Percentiles rank a stretch among this genome's conserved stretches.
Conservation (phyloP, 768 basidiomycete genomes). For the Collybiopsis confluens region DNA sequence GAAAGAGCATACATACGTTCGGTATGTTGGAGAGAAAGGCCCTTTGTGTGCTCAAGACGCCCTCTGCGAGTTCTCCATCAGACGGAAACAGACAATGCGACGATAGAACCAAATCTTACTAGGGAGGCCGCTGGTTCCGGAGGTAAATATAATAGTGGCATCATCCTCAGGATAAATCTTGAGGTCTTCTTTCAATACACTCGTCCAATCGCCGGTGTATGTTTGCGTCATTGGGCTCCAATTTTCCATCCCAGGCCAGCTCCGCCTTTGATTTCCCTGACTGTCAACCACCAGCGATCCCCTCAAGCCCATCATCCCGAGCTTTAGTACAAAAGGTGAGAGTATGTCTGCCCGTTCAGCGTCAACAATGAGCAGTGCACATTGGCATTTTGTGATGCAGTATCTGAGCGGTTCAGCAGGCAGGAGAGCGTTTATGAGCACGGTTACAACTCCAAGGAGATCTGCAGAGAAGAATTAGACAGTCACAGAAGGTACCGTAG, state of each 20-base stretch:
- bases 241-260: slow-evolving; percentile 36
- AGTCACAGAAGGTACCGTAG: slow-evolving; percentile 9
- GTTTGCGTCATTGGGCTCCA: slow-evolving; percentile 31
- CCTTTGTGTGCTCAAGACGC: slow-evolving; percentile 50
- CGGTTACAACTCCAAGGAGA: slow-evolving; percentile 45
- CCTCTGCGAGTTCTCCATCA: slow-evolving; percentile 28
- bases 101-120: neutral
- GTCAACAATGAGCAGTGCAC: slow-evolving; percentile 43
- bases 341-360: slow-evolving; percentile 39
- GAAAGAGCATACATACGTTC: slow-evolving; percentile 30
- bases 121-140: slow-evolving; percentile 28
- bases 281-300: slow-evolving; percentile 39
- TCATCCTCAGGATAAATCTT: slow-evolving; percentile 41
- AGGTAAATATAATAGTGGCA: slow-evolving; percentile 50
- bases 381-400: slow-evolving; percentile 40
- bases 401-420: slow-evolving; percentile 36
- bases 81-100: neutral
- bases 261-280: slow-evolving; percentile 33
- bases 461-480: slow-evolving; percentile 18
- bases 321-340: slow-evolving; percentile 19
- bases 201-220: slow-evolving; percentile 19
- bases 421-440: slow-evolving; percentile 45
- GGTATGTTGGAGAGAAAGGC: slow-evolving; percentile 42
- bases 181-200: slow-evolving; percentile 27
- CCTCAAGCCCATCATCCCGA: slow-evolving; percentile 25